Evolutionary conservation across 352 stramenopile species (phyloP), one percentile per base, ranked within the genome.

Genomic region (Globisporangium irregulare): DNA sequence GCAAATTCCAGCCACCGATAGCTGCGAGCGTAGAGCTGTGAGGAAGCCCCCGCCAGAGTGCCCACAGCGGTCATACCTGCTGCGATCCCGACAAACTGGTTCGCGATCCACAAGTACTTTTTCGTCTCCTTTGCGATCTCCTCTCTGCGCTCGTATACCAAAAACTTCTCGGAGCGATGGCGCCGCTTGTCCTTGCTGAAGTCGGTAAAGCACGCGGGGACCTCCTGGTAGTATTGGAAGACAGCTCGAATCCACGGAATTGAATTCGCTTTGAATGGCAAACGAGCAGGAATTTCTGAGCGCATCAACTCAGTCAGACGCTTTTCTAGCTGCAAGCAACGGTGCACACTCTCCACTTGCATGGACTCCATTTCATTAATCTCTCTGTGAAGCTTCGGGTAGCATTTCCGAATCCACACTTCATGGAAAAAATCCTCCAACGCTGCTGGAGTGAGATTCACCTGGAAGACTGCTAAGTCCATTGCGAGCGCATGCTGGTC

Each of bases 1-100:
- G 60, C 43, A 18, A 53, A 67, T 18, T 78, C 75, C 6, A 85
- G 20, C 59, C 79, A 85, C 6, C 64, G 66, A 38, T 72, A 59
- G 46, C 24, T 85, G 15, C 59, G 68, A 3, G 62, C 58, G 54
- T 85, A 81, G 27, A 85, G 71, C 14, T 67, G 65, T 9, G 71
- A 69, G 22, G 12, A 46, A 18, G 57, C 43, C 4, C 70, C 59
- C 68, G 65, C n/a, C 20, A 79, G 15, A 7, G 69, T 56, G 3
- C 67, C 63, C 25, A 81, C 70, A 1, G 54, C 66, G 4, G 53
- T 53, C 59, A 81, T 71, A 22, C 65, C 78, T 1, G 54, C 27
- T 32, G 64, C 51, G 18, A 81, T 51, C 14, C 55, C 50, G 20
- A 70, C 63, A 1, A 85, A 62, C 36, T 57, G 43, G 12, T 6